Evolutionary conservation across 805 yeast species (phyloP).

Genomic region (Starmera caribaea): DNA sequence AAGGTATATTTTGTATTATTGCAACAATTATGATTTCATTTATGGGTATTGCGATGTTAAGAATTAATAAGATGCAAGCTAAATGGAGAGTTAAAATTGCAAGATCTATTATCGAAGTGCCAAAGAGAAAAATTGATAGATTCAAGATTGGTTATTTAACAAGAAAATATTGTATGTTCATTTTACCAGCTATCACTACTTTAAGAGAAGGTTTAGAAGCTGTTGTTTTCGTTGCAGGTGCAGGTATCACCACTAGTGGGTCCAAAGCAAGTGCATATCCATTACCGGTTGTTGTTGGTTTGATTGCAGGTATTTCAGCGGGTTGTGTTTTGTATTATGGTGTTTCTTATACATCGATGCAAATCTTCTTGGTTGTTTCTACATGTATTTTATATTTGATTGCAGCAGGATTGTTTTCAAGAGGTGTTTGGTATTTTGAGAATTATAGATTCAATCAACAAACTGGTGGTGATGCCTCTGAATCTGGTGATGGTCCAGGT

Average conservation of each 20-base stretch:
- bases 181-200: slow-evolving; percentile 84
- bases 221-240: slow-evolving; percentile 93
- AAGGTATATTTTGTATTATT: slow-evolving; percentile 86
- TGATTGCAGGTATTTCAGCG: slow-evolving; percentile 64
- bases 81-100: slow-evolving; percentile 97
- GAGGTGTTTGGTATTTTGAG: slow-evolving; percentile 89
- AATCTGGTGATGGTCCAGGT: slow-evolving; percentile 90
- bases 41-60: slow-evolving; percentile 95
- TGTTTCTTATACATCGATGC: slow-evolving; percentile 77
- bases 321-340: slow-evolving; percentile 72
- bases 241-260: slow-evolving; percentile 53
- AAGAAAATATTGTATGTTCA: slow-evolving; percentile 78
- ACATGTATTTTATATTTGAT: slow-evolving; percentile 85
- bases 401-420: slow-evolving; percentile 86
- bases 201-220: slow-evolving; percentile 97
- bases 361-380: slow-evolving; percentile 76
- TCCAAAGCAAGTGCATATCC: slow-evolving; percentile 73
- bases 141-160: slow-evolving; percentile 45
- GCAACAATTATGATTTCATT: slow-evolving; percentile 83
- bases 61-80: slow-evolving; percentile 92
- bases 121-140: slow-evolving; percentile 37
- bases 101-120: slow-evolving; percentile 58
- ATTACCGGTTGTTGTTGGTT: slow-evolving; percentile 83
- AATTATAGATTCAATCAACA: slow-evolving; percentile 47
- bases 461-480: slow-evolving; percentile 95